Percentiles rank a stretch among this genome's conserved stretches.
phyloP scores from a whole-genome alignment of 495 filamentous ascomycete species.

The Pseudotulostoma volvatum region DNA sequence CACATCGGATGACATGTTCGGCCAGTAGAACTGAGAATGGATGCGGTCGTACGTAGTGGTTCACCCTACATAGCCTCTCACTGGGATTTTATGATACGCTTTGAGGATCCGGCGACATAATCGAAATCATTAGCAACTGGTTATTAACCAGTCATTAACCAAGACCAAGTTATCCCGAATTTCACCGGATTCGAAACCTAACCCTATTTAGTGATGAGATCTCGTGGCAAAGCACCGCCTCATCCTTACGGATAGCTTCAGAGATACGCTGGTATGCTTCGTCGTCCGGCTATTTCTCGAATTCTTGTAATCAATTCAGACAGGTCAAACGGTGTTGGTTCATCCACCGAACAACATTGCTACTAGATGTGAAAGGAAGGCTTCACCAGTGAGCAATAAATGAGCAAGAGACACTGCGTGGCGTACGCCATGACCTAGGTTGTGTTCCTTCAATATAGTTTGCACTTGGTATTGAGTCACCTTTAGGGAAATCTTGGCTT shows the following conservation, averaged over 20 bases:
- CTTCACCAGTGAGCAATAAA: not conserved
- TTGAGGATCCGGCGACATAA: not conserved
- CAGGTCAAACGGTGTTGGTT: not conserved
- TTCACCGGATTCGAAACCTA: not conserved
- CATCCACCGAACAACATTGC: not conserved
- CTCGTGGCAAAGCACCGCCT: not conserved
- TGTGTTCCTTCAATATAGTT: slow-evolving; percentile 3
- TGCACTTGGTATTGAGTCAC: slow-evolving; percentile 1
- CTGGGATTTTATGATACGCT: not conserved
- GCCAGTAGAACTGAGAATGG: not conserved
- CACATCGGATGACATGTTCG: not conserved
- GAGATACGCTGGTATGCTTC: not conserved
- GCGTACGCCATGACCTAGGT: not conserved
- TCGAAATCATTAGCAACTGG: not conserved
- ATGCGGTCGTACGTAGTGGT: not conserved
- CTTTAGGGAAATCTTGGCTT: slow-evolving; percentile 1
- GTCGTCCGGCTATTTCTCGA: not conserved
- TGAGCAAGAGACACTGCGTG: not conserved
- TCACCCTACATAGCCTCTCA: not conserved
- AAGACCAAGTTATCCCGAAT: not conserved
- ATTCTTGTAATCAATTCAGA: not conserved
- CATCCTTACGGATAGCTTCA: not conserved
- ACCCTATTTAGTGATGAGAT: not conserved
- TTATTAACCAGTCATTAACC: not conserved
- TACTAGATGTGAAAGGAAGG: not conserved